phyloP scores from a whole-genome alignment of 1,139 yeast species.

The Diutina mesorugosa region DNA sequence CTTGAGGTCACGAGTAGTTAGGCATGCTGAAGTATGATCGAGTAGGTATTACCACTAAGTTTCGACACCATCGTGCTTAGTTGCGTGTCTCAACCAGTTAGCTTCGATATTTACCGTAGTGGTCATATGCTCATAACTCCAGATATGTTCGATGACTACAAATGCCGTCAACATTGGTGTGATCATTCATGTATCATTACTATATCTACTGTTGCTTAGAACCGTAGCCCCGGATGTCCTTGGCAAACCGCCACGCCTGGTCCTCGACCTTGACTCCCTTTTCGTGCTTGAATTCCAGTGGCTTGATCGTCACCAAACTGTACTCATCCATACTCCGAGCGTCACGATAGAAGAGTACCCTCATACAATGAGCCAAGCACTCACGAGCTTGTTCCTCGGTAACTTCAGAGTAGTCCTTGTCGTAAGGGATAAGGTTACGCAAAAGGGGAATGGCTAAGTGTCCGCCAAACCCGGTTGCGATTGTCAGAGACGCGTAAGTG shows the following conservation, averaged over 20 bases:
- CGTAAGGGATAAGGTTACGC: constrained; percentile 72
- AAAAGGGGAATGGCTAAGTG: constrained; percentile 87
- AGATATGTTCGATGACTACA: background rate
- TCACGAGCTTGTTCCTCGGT: constrained; percentile 65
- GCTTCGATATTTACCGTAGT: background rate
- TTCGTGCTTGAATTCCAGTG: constrained; percentile 38
- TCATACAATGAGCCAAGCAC: constrained; percentile 77
- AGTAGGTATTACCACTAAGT: background rate
- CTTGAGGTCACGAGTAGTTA: background rate
- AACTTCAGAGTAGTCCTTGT: constrained; percentile 59
- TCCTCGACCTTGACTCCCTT: constrained; percentile 53
- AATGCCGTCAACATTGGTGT: background rate
- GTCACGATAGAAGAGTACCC: constrained; percentile 89
- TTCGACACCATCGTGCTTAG: background rate
- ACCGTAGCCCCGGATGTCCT: constrained; percentile 83
- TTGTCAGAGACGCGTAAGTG: constrained; percentile 72
- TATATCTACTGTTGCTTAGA: constrained; percentile 24
- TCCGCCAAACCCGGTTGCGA: constrained; percentile 96
- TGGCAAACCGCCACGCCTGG: constrained; percentile 90
- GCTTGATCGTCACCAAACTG: constrained; percentile 64
- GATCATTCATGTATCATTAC: background rate
- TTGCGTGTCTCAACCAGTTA: background rate
- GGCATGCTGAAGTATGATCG: background rate
- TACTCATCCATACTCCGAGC: constrained; percentile 87
- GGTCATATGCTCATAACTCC: background rate